Base-by-base conservation (phyloP, 192 early-diverging fungal species). In the Coemansia sp. region DNA sequence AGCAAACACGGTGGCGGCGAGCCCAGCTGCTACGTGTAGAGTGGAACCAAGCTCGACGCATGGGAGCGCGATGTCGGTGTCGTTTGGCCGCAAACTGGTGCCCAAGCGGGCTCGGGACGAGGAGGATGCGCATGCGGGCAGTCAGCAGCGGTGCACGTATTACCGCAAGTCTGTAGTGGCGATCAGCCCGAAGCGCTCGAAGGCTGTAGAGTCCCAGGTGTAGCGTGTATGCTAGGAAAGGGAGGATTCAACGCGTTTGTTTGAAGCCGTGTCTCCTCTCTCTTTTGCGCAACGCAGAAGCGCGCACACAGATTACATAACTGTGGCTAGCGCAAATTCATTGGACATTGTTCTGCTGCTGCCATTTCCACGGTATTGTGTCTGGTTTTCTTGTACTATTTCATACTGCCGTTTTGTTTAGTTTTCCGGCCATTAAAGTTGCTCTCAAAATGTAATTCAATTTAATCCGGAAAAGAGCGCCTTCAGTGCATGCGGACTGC, bases 41-140 rank as follows among this genome's bases (percentile, higher is more conserved):
- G 29, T 32, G 29, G 29, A 32, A 4, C 5, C 29, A 32, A 32
- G 2, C 29, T 32, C 5, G 29, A 32, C 19, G 27, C 41, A 15
- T 32, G 22, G 57, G 15, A 22, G 15, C 11, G 32, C 39, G 21
- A 56, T 57, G 51, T 53, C 41, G 10, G 52, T 65, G 52, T 41
- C 57, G 12, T 57, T 60, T 54, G 76, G 65, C 22, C 56, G 70
- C 25, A 64, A 61, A 24, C 27, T 47, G n/a, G 65, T 65, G 53
- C 21, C 71, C 8, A 79, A 79, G 71, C 76, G 76, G 21, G 71
- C 71, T 2, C 76, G 76, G 23, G 65, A 54, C 7, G 25, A 48
- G 1, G 71, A 70, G 43, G 62, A 63, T 6, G 3, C 25, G 8
- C 55, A 61, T n/a, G 62, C 29, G 14, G 35, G 14, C 3, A 6